These are phyloP conservation scores for Pestalotiopsis sp. DNA, from an alignment of 2,329 filamentous ascomycete species.

Conservation along the genomic window DNA sequence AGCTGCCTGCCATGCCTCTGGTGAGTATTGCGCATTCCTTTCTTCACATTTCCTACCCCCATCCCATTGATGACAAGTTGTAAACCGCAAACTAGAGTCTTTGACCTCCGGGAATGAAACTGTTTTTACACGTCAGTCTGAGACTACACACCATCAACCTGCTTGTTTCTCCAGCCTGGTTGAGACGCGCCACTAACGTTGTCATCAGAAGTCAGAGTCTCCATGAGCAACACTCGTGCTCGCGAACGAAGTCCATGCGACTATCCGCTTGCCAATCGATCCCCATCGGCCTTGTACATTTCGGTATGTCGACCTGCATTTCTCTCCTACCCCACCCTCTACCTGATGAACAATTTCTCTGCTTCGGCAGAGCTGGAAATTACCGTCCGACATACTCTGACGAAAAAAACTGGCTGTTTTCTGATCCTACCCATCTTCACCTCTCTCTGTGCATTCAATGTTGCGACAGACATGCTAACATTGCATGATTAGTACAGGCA, in stretches of 20 bases:
- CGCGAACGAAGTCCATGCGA: neutral
- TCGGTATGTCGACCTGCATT: neutral
- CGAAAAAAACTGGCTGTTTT: constrained; percentile 80
- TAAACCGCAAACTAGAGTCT: constrained; percentile 91
- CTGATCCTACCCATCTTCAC: constrained; percentile 58
- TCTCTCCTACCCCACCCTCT: constrained; percentile 15
- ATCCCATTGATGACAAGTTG: constrained; percentile 74
- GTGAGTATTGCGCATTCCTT: constrained; percentile 20
- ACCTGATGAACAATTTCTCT: constrained; percentile 68
- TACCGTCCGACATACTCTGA: constrained; percentile 87
- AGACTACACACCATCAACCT: constrained; percentile 42
- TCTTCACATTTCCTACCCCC: constrained; percentile 20
- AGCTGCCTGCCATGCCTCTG: constrained; percentile 2
- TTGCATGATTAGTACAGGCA: constrained; percentile 1
- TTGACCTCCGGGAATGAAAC: constrained; percentile 89
- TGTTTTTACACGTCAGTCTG: constrained; percentile 93
- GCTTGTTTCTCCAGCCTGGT: neutral
- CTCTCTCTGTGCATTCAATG: constrained; percentile 22
- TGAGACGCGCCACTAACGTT: constrained; percentile 21
- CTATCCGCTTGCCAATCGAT: neutral
- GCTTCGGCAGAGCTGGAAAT: constrained; percentile 84
- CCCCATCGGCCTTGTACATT: neutral
- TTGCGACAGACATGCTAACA: constrained; percentile 10
- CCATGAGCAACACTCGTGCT: neutral
- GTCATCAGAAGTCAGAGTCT: constrained; percentile 12